Evolutionary conservation across 2,329 filamentous ascomycete species (phyloP), one percentile per base, ranked within the genome.

Genomic region (Tolypocladium sp.): DNA sequence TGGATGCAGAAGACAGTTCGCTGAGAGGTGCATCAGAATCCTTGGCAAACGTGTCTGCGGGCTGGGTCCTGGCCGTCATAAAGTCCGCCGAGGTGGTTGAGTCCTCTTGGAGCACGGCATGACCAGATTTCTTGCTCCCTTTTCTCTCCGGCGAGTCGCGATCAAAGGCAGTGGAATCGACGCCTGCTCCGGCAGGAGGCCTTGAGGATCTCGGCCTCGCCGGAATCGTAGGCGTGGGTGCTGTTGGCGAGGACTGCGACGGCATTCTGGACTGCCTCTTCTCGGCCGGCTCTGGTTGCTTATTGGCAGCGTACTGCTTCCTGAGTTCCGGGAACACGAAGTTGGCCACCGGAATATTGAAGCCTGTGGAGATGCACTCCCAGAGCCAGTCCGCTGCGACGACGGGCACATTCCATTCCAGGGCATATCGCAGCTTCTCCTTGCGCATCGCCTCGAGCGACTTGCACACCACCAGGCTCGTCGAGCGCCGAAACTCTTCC

Each of bases 331-430:
- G 71, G 58, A 80, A 83, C 59, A 82, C 67, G 57, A 74, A 83
- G 8, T 71, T 65, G 44, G 77, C 74, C 51, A 79, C 70, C 1
- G 82, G 78, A 3, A 77, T 71, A 4, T 76, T 73, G 62, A 66
- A 75, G 6, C 83, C 83, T 0, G 76, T 82, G 67, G 80, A 78
- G 56, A 97, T 85, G 64, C 89, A 94, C 57, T 87, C 82, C 87
- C 90, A 94, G 3, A 99, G 78, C 94, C 94, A 99, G 27, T 88
- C 83, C 22, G 85, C 83, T 9, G 82, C 82, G 13, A 97, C 89
- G n/a, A 93, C 85, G 2, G 92, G 90, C 13, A 97, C 88, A 5
- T 82, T 81, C 79, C 90, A 90, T 65, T 87, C 81, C 10, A 85
- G 71, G 0, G 92, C 92, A 68, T 91, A 87, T 52, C 88, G 84